Percentiles rank a stretch among this genome's conserved stretches.
Evolutionary conservation across 257 asterid genomes (phyloP).

Genomic region (Nicotiana tabacum): DNA sequence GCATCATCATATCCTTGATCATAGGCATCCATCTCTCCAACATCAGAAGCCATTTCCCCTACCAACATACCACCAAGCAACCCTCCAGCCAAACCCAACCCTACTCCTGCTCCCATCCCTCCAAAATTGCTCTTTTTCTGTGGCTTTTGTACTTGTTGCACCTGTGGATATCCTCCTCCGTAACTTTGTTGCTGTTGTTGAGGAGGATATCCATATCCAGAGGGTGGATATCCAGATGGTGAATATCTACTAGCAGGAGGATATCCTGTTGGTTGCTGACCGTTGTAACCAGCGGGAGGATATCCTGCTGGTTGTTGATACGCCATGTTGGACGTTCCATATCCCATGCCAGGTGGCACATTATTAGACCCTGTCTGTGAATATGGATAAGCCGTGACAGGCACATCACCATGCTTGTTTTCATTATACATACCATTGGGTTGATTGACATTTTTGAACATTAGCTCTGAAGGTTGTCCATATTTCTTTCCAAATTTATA

Average conservation of each 20-base stretch:
- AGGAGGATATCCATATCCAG: constrained; percentile 3
- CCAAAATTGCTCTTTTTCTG: neutral
- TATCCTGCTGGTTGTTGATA: neutral
- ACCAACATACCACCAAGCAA: constrained; percentile 9
- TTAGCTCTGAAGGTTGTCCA: neutral
- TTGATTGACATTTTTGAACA: neutral
- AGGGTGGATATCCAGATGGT: neutral
- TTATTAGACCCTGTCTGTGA: neutral
- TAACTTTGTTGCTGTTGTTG: neutral
- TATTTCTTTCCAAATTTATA: constrained; percentile 14
- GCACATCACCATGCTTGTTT: neutral
- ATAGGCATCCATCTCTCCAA: constrained; percentile 34
- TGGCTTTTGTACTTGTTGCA: neutral
- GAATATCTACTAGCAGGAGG: neutral
- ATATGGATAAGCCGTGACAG: constrained; percentile 3
- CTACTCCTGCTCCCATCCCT: constrained; percentile 26
- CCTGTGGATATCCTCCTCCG: neutral
- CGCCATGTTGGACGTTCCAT: neutral
- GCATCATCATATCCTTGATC: constrained; percentile 26
- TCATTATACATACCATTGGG: neutral
- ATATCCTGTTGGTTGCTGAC: neutral
- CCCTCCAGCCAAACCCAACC: constrained; percentile 8
- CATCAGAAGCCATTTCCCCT: constrained; percentile 19
- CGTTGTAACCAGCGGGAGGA: neutral
- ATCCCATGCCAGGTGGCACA: neutral